Evolutionary conservation across 2,329 filamentous ascomycete genomes (phyloP).

Genomic region (Beauveria medogensis): DNA sequence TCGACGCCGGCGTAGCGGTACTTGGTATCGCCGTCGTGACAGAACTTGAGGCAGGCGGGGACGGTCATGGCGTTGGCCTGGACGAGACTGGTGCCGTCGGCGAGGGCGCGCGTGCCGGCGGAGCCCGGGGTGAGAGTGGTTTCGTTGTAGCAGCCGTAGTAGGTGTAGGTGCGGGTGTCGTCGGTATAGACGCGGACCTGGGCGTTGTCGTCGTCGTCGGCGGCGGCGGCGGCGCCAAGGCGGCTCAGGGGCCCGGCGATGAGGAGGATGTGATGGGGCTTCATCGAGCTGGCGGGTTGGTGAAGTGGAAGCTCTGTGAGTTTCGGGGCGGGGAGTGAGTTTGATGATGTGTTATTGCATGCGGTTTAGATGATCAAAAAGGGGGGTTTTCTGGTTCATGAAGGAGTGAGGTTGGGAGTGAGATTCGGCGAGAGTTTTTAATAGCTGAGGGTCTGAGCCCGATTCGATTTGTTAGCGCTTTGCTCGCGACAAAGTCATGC

Average conservation of each 20-base stretch:
- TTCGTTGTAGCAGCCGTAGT: slow-evolving; percentile 53
- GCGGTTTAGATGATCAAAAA: not conserved
- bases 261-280: not conserved
- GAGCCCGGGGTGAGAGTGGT: slow-evolving; percentile 37
- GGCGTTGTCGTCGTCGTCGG: not conserved
- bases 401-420: not conserved
- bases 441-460: not conserved
- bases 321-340: no score
- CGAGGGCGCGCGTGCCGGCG: slow-evolving; percentile 38
- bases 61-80: slow-evolving; percentile 42
- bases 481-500: not conserved
- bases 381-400: not conserved
- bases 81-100: slow-evolving; percentile 32
- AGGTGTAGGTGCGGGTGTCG: slow-evolving; percentile 33
- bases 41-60: slow-evolving; percentile 42
- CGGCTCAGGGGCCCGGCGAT: not conserved
- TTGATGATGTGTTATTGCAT: not conserved
- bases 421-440: not conserved
- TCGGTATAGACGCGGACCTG: slow-evolving; percentile 26
- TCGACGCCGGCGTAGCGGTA: slow-evolving; percentile 48
- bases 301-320: not conserved
- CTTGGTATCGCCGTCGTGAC: slow-evolving; percentile 28
- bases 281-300: not conserved
- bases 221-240: not conserved
- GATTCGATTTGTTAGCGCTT: not conserved